Conservation (phyloP, 2,329 filamentous ascomycete species). For the Neodidymelliopsis sp. region DNA sequence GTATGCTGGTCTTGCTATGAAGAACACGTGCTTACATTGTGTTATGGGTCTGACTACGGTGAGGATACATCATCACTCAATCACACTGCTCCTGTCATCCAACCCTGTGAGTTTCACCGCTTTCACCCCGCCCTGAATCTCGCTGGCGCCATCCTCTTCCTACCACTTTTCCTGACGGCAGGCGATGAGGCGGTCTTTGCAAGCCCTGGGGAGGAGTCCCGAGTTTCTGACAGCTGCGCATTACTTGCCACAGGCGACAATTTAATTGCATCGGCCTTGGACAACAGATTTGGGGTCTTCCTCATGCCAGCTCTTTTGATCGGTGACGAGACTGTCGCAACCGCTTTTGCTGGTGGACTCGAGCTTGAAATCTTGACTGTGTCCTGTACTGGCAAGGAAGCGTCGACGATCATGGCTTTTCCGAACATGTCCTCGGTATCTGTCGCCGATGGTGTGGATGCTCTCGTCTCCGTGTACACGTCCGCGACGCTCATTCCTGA, state of each 20-base stretch:
- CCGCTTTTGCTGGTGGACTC: background rate
- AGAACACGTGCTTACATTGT: no score
- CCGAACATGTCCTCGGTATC: background rate
- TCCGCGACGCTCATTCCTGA: slow-evolving; percentile 26
- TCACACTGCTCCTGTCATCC: no score
- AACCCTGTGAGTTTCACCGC: no score
- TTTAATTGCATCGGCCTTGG: background rate
- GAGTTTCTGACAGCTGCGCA: background rate
- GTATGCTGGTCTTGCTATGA: no score
- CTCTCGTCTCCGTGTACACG: slow-evolving; percentile 13
- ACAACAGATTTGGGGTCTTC: background rate
- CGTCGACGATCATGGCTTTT: background rate
- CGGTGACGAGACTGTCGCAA: background rate
- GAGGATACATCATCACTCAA: no score
- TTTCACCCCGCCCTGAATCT: background rate
- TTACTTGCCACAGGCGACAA: background rate
- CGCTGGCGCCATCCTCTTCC: background rate
- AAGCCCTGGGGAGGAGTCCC: background rate
- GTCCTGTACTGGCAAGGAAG: background rate
- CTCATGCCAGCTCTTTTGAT: no score
- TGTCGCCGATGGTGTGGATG: background rate
- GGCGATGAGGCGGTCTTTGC: background rate
- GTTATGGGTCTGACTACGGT: no score
- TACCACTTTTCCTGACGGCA: background rate
- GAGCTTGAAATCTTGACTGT: background rate